Evolutionary conservation across 805 yeast species (phyloP).

Genomic region (Zygosaccharomyces gambellarensis): DNA sequence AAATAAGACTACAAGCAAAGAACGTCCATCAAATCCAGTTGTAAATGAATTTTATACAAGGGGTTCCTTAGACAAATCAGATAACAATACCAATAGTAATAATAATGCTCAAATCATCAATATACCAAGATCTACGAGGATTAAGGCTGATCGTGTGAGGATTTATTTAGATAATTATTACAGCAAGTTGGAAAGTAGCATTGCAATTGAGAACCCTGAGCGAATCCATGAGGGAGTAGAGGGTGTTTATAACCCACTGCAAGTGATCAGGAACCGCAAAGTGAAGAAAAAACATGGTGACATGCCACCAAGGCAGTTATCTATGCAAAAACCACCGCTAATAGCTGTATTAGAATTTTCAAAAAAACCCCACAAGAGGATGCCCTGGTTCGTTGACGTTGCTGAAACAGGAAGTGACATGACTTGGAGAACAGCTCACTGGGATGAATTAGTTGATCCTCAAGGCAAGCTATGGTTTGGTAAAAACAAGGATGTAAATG

Average conservation of each 20-base stretch:
- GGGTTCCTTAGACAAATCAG: neutral
- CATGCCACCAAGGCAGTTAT: constrained; percentile 37
- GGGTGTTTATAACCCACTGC: constrained; percentile 76
- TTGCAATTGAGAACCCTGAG: constrained; percentile 24
- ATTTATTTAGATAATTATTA: constrained; percentile 46
- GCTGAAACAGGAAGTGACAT: constrained; percentile 54
- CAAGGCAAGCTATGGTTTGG: constrained; percentile 28
- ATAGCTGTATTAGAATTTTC: constrained; percentile 55
- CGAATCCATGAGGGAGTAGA: constrained; percentile 47
- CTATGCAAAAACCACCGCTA: constrained; percentile 49
- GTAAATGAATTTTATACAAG: neutral
- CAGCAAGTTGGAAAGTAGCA: constrained; percentile 41
- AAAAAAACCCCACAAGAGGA: constrained; percentile 42
- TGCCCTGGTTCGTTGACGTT: constrained; percentile 62
- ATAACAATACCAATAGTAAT: neutral
- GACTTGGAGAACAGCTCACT: constrained; percentile 43
- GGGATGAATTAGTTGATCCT: constrained; percentile 31
- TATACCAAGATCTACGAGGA: constrained; percentile 22
- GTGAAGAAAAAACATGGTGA: constrained; percentile 46
- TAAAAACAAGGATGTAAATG: neutral
- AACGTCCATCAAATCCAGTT: constrained; percentile 1
- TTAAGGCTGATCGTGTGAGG: constrained; percentile 31
- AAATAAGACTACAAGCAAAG: neutral
- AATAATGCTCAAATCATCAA: neutral
- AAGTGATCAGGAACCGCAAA: constrained; percentile 68